Evolutionary conservation across 495 filamentous ascomycete species (phyloP), one percentile per base, ranked within the genome.

Genomic region (Trypethelium eluteriae): DNA sequence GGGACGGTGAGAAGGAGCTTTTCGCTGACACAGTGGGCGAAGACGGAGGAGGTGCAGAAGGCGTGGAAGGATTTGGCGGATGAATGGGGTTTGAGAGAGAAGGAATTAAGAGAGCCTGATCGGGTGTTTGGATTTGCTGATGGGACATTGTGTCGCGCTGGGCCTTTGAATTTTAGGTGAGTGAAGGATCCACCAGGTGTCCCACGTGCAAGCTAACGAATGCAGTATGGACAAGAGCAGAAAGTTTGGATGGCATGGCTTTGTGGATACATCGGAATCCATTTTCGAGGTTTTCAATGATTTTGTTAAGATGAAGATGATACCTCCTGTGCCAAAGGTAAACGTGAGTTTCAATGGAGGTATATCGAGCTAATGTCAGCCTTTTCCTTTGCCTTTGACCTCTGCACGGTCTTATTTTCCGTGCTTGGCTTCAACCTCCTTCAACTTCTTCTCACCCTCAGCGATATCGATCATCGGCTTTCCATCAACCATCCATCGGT

Each of bases 21-120:
- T 64, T 76, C 69, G 18, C 71, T 82, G 10, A 69, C 72, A 0
- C 73, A 79, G 62, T 84, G 80, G 82, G 77, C 81, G 14, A 76
- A 77, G 63, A 70, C 62, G 63, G 69, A 71, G 1, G 75, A 82
- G n/a, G 79, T 84, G 3, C 74, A 78, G 70, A 68, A 74, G 35
- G 78, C 80, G 2, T 82, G 80, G 79, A 66, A 63, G n/a, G 70
- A 73, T 53, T 38, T 81, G 46, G 72, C 74, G 12, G 35, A 65
- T 9, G 38, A 73, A 67, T 56, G 70, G 62, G 68, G 62, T 7
- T 67, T 76, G 50, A 62, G 65, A 61, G 71, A 74, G 46, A 74
- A 74, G 70, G 73, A 78, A 59, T 62, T 76, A 49, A 61, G 41
- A 35, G 73, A 74, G 49, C 50, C 69, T 2, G 73, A 76, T 46